Evolutionary conservation across 2,329 filamentous ascomycete genomes (phyloP), one percentile per base, ranked within the genome.

Genomic region (Passalora sequoiae): DNA sequence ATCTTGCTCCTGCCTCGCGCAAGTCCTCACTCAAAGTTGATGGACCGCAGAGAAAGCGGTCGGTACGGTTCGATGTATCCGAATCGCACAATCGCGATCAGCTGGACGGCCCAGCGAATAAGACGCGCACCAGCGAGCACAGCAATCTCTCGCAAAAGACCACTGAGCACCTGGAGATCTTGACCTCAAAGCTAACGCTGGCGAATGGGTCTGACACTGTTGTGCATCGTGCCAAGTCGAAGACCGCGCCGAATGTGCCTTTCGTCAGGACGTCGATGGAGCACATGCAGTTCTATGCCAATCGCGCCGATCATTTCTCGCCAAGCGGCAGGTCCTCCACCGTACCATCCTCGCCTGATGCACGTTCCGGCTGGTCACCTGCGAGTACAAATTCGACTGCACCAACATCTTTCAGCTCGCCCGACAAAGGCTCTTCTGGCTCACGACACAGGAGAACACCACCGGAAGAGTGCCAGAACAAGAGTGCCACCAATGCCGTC

Each of bases 351-450:
- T 39, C 41, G 8, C 36, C 44, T 13, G 46, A 44, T 21, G 33
- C 35, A 15, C 47, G 51, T 38, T 43, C 44, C 9, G 45, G 30
- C 6, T 58, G 54, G 56, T 62, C 60, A 9, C 60, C 58, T n/a
- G 43, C 46, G 21, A 60, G 60, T 40, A 54, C 52, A 28, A 49
- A 54, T 19, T 66, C 63, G 5, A 66, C 63, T 5, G 56, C 53
- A 17, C 58, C 60, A 13, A 66, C 63, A 1, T 65, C 62, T 2
- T 53, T 60, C 20, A 53, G 51, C 1, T 61, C 60, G 6, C 59
- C 54, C 5, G 33, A 43, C 35, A 55, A 50, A 36, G 16, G 16
- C 2, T 56, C 43, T 24, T 56, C 56, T 6, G 54, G 50, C 20
- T 54, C 55, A 15, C 49, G 43, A 16, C 44, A 47, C 33, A 61